Conservation (phyloP, 257 asterid genomes). For the Fraxinus excelsior region DNA sequence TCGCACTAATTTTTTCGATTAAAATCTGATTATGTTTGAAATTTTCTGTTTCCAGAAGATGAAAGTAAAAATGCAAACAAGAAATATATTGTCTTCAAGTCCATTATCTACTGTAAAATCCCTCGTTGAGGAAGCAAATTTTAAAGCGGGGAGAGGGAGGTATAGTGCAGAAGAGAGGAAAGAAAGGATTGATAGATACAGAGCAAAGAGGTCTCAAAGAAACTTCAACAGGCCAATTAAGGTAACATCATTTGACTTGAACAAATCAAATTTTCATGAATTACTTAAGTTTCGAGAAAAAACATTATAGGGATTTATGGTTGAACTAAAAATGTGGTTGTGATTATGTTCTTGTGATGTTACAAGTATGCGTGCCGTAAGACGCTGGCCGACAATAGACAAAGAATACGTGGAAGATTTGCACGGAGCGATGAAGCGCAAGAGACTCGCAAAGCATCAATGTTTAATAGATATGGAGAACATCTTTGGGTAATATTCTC, state of each 20-base stretch:
- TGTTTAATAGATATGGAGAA: slow-evolving; percentile 54
- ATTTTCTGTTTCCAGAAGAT: slow-evolving; percentile 37
- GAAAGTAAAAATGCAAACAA: slow-evolving; percentile 38
- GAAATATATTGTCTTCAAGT: slow-evolving; percentile 52
- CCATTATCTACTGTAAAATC: slow-evolving; percentile 55
- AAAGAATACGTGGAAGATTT: slow-evolving; percentile 88
- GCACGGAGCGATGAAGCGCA: slow-evolving; percentile 75
- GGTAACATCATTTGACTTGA: slow-evolving; percentile 39
- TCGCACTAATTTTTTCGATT: background rate
- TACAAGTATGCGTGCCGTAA: slow-evolving; percentile 79
- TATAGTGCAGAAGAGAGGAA: slow-evolving; percentile 80
- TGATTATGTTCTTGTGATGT: background rate
- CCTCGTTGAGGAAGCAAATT: slow-evolving; percentile 65
- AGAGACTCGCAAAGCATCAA: slow-evolving; percentile 64
- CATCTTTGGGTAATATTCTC: slow-evolving; percentile 72
- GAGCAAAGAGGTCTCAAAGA: slow-evolving; percentile 78
- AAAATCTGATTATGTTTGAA: background rate
- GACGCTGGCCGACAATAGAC: slow-evolving; percentile 80
- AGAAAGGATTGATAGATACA: slow-evolving; percentile 73
- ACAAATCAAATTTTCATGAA: background rate
- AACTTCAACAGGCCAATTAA: slow-evolving; percentile 87
- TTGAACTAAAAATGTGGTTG: slow-evolving; percentile 8
- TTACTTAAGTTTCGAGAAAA: too few relatives aligned
- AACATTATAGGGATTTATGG: background rate
- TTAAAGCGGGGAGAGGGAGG: slow-evolving; percentile 59